phyloP scores from a whole-genome alignment of 106 monocot genomes.

The Posidonia australis region DNA sequence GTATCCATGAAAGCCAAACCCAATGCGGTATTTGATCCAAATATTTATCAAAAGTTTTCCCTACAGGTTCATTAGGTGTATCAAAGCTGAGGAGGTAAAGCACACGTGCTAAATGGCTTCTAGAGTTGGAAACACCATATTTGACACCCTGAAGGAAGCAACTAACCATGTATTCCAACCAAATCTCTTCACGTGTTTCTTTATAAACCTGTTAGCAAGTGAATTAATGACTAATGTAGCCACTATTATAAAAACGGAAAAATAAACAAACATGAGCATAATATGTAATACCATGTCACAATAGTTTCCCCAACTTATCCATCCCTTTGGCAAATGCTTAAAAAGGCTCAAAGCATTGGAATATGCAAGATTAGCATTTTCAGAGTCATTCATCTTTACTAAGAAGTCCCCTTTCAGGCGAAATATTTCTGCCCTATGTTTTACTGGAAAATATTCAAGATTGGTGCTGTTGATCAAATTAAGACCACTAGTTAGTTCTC shows the following conservation, averaged over 20 bases:
- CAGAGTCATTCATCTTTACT: slow-evolving; percentile 80
- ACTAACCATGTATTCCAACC: slow-evolving; percentile 94
- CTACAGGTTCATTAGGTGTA: slow-evolving; percentile 77
- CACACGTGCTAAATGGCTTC: slow-evolving; percentile 88
- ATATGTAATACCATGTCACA: slow-evolving; percentile 68
- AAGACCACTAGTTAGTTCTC: slow-evolving; percentile 82
- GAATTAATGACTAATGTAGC: neutral
- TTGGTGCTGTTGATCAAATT: slow-evolving; percentile 95
- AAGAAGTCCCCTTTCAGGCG: slow-evolving; percentile 94
- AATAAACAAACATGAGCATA: neutral
- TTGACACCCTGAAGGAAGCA: slow-evolving; percentile 98
- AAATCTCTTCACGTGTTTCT: slow-evolving; percentile 76
- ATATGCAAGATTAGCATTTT: slow-evolving; percentile 81
- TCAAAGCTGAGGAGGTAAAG: slow-evolving; percentile 98
- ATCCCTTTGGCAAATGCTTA: slow-evolving; percentile 95
- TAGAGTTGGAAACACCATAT: slow-evolving; percentile 90
- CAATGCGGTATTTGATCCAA: slow-evolving; percentile 96
- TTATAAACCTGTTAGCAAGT: slow-evolving; percentile 61
- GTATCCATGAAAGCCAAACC: slow-evolving; percentile 99
- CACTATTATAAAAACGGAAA: slow-evolving; percentile 1
- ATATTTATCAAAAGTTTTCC: slow-evolving; percentile 84
- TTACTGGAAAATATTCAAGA: slow-evolving; percentile 91
- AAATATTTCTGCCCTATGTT: slow-evolving; percentile 92
- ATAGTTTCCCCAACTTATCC: slow-evolving; percentile 99
- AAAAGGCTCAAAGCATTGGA: slow-evolving; percentile 74